Percentiles rank a stretch among this genome's conserved stretches.
These are phyloP conservation scores for Lasiodiplodia sp. DNA, from an alignment of 2,329 filamentous ascomycete species.

Conservation along the genomic window DNA sequence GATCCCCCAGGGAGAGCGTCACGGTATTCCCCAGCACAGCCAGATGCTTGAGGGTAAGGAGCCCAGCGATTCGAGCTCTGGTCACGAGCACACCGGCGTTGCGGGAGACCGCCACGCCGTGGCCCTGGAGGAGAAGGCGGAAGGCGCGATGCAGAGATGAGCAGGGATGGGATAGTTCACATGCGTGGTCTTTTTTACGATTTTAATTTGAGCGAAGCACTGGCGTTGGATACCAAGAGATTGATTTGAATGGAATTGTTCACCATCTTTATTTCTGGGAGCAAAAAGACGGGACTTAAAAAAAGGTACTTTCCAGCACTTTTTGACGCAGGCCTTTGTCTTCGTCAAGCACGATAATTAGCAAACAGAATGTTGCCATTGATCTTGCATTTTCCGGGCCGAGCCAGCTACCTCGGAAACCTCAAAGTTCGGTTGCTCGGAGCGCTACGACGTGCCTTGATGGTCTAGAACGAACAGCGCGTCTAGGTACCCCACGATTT, in stretches of 20 bases:
- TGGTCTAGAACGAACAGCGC: no score
- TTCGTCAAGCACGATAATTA: no score
- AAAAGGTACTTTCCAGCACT: neutral
- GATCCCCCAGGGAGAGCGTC: conserved; percentile 69
- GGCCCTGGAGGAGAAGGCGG: conserved; percentile 53
- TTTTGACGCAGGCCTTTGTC: no score
- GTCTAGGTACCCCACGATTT: no score
- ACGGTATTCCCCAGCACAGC: conserved; percentile 75
- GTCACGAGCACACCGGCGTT: conserved; percentile 56
- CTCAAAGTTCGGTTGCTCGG: no score
- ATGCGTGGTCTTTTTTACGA: conserved; percentile 1
- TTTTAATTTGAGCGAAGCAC: conserved; percentile 34
- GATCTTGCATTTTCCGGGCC: no score
- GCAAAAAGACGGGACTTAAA: neutral
- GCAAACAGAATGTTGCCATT: no score
- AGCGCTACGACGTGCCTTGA: no score
- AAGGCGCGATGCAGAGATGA: conserved; percentile 15
- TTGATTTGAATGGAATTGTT: conserved; percentile 10
- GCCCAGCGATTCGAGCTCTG: conserved; percentile 51
- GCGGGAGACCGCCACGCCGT: conserved; percentile 61
- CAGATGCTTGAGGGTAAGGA: conserved; percentile 68
- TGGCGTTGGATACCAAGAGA: conserved; percentile 44
- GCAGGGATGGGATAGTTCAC: neutral
- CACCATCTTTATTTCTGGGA: neutral
- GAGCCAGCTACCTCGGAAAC: no score